Evolutionary conservation across 2,329 filamentous ascomycete genomes (phyloP), one percentile per base, ranked within the genome.

Genomic region (Pseudogymnoascus sp.): DNA sequence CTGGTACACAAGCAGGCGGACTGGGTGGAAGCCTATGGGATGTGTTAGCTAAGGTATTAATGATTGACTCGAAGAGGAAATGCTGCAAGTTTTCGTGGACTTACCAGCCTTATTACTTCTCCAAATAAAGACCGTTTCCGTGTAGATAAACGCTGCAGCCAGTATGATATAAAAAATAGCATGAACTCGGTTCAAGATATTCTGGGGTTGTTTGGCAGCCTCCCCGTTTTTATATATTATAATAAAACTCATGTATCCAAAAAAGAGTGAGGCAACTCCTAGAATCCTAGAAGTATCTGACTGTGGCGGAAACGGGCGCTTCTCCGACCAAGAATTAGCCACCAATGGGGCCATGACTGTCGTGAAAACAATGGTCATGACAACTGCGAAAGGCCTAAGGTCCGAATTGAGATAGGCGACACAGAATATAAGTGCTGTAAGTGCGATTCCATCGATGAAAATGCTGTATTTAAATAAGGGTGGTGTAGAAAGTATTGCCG

Each of bases 1-100:
- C 37, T 65, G 61, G 6, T 64, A 43, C 10, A 68, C 65, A 25
- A 69, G 63, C 8, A 28, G 34, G 7, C 65, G 19, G 23, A 69
- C 67, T 11, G 68, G 68, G 62, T 68, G 65, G 25, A 61, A 61
- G 13, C 60, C 60, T 61, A 19, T 4, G 2, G 7, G 10, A 23
- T 2, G 60, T 61, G 14, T 39, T 16, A 39, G 21, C 23, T 11
- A 43, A 61, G 8, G 19, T 39, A 25, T 37, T 25, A 19, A 61
- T 37, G 11, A 5, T 5, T 4, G 21, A n/a, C 31, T 13, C 8
- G 34, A 61, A 61, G 19, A 13, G 16, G 23, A 41, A 37, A 39
- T 39, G 6, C 25, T 5, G 10, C 28, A 57, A 31, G 16, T 19
- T 16, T n/a, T 39, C 6, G 34, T 31, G n/a, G 19, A 61, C 60